phyloP scores from a whole-genome alignment of 176 grass and related monocot species.

The Carex parvula region DNA sequence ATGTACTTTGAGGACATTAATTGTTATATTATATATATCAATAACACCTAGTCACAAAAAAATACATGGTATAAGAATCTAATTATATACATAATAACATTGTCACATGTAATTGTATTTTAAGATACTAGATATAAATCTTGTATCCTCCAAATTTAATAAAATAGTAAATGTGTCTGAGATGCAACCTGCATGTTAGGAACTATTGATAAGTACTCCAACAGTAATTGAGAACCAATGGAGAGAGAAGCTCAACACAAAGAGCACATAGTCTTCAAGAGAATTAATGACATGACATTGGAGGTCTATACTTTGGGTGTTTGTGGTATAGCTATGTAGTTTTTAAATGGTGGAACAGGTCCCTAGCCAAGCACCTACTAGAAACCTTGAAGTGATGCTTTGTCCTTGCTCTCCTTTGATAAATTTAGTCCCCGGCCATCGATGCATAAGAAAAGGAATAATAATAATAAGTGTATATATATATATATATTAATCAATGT shows the following conservation, averaged over 20 bases:
- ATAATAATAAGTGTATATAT: no score
- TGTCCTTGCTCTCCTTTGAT: slow-evolving; percentile 21
- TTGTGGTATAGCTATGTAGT: slow-evolving; percentile 9
- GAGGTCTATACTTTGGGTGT: slow-evolving; percentile 22
- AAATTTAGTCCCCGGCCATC: background rate
- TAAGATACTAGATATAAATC: no score
- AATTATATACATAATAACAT: background rate
- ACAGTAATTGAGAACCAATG: background rate
- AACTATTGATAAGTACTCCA: background rate
- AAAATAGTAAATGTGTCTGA: background rate
- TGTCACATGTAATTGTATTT: background rate
- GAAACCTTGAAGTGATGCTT: slow-evolving; percentile 25
- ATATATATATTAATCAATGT: slow-evolving; percentile 19
- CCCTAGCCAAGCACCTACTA: background rate
- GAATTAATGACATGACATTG: slow-evolving; percentile 26
- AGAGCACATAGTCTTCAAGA: slow-evolving; percentile 26
- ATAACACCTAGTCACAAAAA: background rate
- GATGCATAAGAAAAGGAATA: background rate
- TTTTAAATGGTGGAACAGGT: slow-evolving; percentile 2
- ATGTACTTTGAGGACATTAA: background rate
- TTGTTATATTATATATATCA: background rate
- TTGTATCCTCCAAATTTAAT: background rate
- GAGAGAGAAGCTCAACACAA: background rate
- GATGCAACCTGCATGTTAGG: background rate
- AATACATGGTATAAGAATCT: background rate